Conservation (phyloP, 306 rosid genomes). For the Lupinus albus region DNA sequence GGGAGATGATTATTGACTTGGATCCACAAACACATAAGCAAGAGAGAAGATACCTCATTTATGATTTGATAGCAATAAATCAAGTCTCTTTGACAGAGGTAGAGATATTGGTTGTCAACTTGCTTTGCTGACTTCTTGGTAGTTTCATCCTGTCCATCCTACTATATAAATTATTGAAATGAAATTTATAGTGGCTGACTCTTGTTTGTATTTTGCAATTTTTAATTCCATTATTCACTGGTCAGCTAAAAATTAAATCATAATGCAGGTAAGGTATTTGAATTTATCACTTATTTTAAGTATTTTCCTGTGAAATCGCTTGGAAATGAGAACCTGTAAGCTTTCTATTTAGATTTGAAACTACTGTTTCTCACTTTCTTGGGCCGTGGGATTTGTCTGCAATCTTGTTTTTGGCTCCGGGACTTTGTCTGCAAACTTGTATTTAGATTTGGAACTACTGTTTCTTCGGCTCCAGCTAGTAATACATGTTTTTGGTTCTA, state of each 20-base stretch:
- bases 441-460: too few relatives aligned
- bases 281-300: too few relatives aligned
- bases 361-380: too few relatives aligned
- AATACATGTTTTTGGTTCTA: too few relatives aligned
- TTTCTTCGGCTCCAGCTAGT: too few relatives aligned
- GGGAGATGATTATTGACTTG: slow-evolving; percentile 93
- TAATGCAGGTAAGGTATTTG: not conserved
- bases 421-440: too few relatives aligned
- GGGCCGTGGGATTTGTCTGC: too few relatives aligned
- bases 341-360: too few relatives aligned
- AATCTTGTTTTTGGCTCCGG: too few relatives aligned
- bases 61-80: slow-evolving; percentile 90
- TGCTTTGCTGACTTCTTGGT: slow-evolving; percentile 33
- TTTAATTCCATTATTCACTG: not conserved
- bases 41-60: slow-evolving; percentile 97
- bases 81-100: slow-evolving; percentile 79
- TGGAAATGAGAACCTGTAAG: too few relatives aligned
- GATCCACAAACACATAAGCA: slow-evolving; percentile 79
- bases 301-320: too few relatives aligned
- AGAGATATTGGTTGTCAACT: slow-evolving; percentile 25
- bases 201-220: slow-evolving; percentile 28
- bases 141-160: slow-evolving; percentile 21
- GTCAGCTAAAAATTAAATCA: slow-evolving; percentile 9
- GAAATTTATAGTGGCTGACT: slow-evolving; percentile 10
- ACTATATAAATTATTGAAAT: slow-evolving; percentile 8